phyloP scores from a whole-genome alignment of 2,329 filamentous ascomycete genomes.

The Rasamsonia emersonii region DNA sequence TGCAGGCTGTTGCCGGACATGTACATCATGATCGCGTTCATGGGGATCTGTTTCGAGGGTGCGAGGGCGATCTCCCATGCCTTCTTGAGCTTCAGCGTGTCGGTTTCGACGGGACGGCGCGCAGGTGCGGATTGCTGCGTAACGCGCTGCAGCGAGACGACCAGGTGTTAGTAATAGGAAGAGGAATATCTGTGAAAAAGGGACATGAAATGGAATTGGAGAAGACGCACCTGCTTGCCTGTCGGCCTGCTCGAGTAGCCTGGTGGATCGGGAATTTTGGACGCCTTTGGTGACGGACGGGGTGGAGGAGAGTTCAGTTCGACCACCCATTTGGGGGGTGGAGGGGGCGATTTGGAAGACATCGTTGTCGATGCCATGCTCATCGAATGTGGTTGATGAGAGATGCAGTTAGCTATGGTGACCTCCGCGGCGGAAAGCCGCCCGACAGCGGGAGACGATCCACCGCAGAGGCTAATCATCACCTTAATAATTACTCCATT shows the following conservation, averaged over 20 bases:
- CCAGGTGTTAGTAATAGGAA: conserved; percentile 16
- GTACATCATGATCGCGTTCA: conserved; percentile 99
- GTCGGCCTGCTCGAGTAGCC: conserved; percentile 58
- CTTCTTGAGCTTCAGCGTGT: conserved; percentile 94
- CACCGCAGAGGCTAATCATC: too few relatives aligned
- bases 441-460: too few relatives aligned
- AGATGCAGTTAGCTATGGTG: not conserved
- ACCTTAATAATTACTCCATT: too few relatives aligned
- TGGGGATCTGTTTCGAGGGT: conserved; percentile 86
- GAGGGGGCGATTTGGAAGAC: conserved; percentile 27
- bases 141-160: conserved; percentile 22
- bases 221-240: conserved; percentile 54
- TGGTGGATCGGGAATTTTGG: conserved; percentile 71
- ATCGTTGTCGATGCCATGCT: too few relatives aligned
- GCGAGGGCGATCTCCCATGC: conserved; percentile 95
- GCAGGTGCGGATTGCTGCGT: conserved; percentile 43
- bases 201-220: conserved; percentile 4
- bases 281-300: conserved; percentile 53
- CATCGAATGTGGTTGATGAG: not conserved
- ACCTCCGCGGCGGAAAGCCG: too few relatives aligned
- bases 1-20: conserved; percentile 98
- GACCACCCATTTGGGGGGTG: conserved; percentile 69
- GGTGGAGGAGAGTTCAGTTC: conserved; percentile 65
- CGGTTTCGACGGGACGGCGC: conserved; percentile 73
- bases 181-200: not conserved